Evolutionary conservation across 2,329 filamentous ascomycete genomes (phyloP).

Genomic region (Talaromyces albobiverticillius): DNA sequence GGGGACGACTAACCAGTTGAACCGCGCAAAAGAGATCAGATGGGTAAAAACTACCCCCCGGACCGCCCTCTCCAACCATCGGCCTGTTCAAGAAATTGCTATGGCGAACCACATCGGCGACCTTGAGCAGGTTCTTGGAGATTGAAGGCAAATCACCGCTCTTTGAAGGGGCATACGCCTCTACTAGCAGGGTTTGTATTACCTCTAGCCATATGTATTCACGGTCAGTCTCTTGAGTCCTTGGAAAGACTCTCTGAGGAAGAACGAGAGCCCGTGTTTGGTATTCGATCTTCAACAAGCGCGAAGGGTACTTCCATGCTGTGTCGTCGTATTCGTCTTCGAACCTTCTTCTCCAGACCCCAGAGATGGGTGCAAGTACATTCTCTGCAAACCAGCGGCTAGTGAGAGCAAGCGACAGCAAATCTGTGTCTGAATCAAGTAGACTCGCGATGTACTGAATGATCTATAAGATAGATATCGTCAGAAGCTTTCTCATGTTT

Average conservation of each 20-base stretch:
- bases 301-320: conserved; percentile 18
- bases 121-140: conserved; percentile 22
- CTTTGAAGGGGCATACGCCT: conserved; percentile 17
- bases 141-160: neutral
- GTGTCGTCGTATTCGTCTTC: conserved; percentile 32
- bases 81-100: conserved; percentile 26
- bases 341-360: conserved; percentile 35
- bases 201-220: conserved; percentile 31
- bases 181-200: conserved; percentile 28
- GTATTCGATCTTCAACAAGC: conserved; percentile 33
- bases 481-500: neutral
- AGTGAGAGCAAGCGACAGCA: conserved; percentile 27
- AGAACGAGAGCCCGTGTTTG: conserved; percentile 35
- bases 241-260: conserved; percentile 25
- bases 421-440: conserved; percentile 29
- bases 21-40: conserved; percentile 27
- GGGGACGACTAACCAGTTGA: conserved; percentile 26
- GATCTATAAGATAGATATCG: conserved; percentile 21
- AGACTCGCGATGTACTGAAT: conserved; percentile 30
- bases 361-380: conserved; percentile 27
- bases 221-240: conserved; percentile 21
- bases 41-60: conserved; percentile 8
- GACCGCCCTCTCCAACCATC: conserved; percentile 15
- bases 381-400: conserved; percentile 24
- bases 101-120: conserved; percentile 20